Evolutionary conservation across 768 basidiomycete genomes (phyloP).

Genomic region (Lactarius hengduanensis): DNA sequence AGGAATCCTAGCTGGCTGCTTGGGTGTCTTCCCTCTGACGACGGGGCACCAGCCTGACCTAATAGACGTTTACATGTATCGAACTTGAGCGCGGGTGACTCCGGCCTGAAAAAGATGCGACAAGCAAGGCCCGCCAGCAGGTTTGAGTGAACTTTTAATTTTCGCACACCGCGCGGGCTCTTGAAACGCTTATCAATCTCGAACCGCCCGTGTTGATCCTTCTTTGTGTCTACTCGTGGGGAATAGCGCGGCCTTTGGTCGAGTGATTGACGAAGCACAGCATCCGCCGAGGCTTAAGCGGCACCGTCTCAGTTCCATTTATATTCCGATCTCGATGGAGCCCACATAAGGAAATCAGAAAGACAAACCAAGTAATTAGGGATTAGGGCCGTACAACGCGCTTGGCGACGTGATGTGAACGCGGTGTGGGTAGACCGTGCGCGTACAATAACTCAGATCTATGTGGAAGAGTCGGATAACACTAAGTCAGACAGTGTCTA

Average conservation of each 20-base stretch:
- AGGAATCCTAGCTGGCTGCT: neutral
- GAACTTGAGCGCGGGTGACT: neutral
- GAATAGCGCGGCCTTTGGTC: neutral
- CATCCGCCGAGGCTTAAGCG: neutral
- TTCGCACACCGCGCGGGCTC: neutral
- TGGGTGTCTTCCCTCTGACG: neutral
- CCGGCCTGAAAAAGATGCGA: neutral
- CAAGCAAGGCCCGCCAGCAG: neutral
- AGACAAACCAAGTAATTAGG: neutral
- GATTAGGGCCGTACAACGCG: neutral
- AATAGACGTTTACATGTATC: neutral
- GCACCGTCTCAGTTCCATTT: neutral
- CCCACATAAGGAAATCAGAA: neutral
- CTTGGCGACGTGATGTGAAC: neutral
- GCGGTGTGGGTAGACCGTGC: neutral
- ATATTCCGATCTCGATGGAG: neutral
- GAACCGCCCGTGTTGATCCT: no score
- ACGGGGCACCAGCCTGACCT: neutral
- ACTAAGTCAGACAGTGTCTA: no score
- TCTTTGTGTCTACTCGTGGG: no score
- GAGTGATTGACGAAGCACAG: neutral
- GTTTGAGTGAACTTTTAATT: no score
- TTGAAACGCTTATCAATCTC: no score
- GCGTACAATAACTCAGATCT: no score
- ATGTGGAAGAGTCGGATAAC: no score